Evolutionary conservation across 148 eudicot genomes (phyloP).

Genomic region (Camellia japonica): DNA sequence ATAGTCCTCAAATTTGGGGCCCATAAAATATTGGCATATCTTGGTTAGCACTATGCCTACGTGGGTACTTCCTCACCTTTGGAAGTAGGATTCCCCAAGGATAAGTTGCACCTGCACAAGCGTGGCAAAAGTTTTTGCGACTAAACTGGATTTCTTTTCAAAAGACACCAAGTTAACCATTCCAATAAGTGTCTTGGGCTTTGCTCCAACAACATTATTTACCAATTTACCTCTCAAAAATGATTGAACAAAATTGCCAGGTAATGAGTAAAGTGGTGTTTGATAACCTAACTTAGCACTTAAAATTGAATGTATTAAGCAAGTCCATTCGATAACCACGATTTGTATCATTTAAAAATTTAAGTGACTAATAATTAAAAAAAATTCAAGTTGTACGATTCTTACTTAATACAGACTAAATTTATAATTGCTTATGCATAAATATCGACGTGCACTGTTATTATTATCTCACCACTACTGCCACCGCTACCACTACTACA

Average conservation of each 20-base stretch:
- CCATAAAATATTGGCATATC: not conserved
- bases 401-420: too few species aligned
- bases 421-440: too few species aligned
- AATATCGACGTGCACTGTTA: too few species aligned
- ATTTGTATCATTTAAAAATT: too few species aligned
- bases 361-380: too few species aligned
- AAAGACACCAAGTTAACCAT: not conserved
- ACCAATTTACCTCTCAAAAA: not conserved
- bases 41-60: not conserved
- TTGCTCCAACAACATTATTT: not conserved
- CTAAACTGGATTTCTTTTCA: slow-evolving; percentile 1
- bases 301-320: too few species aligned
- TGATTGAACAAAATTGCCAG: not conserved
- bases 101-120: too few species aligned
- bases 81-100: not conserved
- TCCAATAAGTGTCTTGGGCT: not conserved
- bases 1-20: not conserved
- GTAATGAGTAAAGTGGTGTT: not conserved
- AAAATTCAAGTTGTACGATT: too few species aligned
- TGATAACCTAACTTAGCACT: too few species aligned
- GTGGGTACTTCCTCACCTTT: not conserved
- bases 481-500: too few species aligned
- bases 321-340: too few species aligned
- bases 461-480: too few species aligned
- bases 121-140: not conserved